Conservation (phyloP, 306 rosid genomes). For the Castanea sativa region DNA sequence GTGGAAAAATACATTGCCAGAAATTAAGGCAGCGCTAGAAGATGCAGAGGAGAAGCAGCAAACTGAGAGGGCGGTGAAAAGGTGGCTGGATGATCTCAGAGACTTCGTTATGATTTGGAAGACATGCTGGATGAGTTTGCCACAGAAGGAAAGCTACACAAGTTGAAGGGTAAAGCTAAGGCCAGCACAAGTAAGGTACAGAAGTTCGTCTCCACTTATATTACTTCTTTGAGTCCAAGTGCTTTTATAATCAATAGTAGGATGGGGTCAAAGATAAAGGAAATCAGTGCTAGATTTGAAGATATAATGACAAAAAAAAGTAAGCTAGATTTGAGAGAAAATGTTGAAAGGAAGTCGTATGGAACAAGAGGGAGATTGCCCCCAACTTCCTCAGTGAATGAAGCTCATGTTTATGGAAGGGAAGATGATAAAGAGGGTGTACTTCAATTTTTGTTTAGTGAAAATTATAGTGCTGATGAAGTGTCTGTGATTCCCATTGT, state of each 20-base stretch:
- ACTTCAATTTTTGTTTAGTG: not conserved
- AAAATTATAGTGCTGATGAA: not conserved
- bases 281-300: not conserved
- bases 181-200: not conserved
- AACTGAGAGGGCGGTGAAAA: not conserved
- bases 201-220: not conserved
- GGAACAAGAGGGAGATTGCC: not conserved
- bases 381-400: not conserved
- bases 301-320: not conserved
- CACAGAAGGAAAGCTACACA: not conserved
- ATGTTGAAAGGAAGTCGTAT: not conserved
- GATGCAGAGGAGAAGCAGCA: constrained; percentile 31
- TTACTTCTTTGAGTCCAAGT: not conserved
- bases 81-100: constrained; percentile 20
- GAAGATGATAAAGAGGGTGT: not conserved
- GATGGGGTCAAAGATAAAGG: not conserved
- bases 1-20: not conserved
- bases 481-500: not conserved
- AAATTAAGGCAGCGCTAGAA: constrained; percentile 24
- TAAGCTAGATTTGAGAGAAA: not conserved
- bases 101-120: constrained; percentile 13
- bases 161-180: not conserved
- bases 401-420: constrained; percentile 17
- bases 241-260: not conserved
- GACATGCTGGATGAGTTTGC: constrained; percentile 26